Base-by-base conservation (phyloP, 2,329 filamentous ascomycete species). In the Sporothrix pseudoabietina region DNA sequence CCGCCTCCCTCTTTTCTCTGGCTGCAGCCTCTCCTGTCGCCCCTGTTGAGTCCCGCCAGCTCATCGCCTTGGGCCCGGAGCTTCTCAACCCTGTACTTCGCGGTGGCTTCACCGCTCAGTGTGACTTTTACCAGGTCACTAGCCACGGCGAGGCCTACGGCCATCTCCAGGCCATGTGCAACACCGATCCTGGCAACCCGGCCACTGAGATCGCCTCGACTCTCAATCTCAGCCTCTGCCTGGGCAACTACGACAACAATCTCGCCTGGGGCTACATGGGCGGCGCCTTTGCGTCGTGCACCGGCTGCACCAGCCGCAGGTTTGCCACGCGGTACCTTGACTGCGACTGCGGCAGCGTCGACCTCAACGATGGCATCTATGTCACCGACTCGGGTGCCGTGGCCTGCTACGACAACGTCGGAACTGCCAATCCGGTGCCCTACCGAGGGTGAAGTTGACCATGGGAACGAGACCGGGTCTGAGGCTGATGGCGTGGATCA, bases 201-300 rank as follows among this genome's bases (percentile, higher is more conserved):
- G 47, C 19, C 30, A 55, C 54, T 0, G 44, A 71, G 10, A n/a
- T 72, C 3, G 16, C 47, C 16, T 61, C 68, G 22, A 39, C 35
- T 7, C 71, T 76, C 9, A 66, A 76, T 47, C 71, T 76, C 5
- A 73, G 26, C 32, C 71, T 71, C 14, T 76, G 75, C 22, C 54
- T 76, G 1, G 75, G 71, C 61, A 76, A 76, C 71, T 76, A 70
- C 63, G 39, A 74, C 52, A 72, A 74, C 71, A 52, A 75, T 1
- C 59, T 76, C 0, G 68, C 12, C 16, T 76, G 75, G 75, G 74
- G 71, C 66, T 61, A 63, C 55, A 30, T 55, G 12, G 75, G 75
- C 35, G 71, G 71, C 19, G 72, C 74, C 4, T 74, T 75, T 68
- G 69, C 68, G 0, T 75, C 75, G 6, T 76, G 75, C 55, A 55